These are phyloP conservation scores for Candida sonorensis DNA, from an alignment of 805 yeast species.

Conservation along the genomic window DNA sequence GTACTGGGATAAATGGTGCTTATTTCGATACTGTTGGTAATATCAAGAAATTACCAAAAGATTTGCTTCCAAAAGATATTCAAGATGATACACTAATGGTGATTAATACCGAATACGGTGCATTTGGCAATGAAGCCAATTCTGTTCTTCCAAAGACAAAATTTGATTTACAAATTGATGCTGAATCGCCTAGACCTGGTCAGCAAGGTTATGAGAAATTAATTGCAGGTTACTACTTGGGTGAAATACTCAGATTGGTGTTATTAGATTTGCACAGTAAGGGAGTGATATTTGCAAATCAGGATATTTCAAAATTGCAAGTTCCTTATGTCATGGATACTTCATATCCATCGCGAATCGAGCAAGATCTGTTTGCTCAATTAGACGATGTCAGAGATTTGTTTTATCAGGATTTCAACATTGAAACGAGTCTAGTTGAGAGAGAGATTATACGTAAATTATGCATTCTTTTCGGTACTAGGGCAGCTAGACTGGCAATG, in stretches of 20 bases:
- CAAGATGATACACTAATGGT: slow-evolving; percentile 70
- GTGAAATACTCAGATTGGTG: slow-evolving; percentile 80
- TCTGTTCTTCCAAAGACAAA: slow-evolving; percentile 78
- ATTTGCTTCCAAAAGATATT: slow-evolving; percentile 59
- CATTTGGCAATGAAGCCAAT: slow-evolving; percentile 93
- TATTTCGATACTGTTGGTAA: slow-evolving; percentile 71
- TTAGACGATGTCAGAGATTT: slow-evolving; percentile 65
- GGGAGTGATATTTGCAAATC: slow-evolving; percentile 61
- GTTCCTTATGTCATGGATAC: slow-evolving; percentile 77
- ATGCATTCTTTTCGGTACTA: slow-evolving; percentile 82
- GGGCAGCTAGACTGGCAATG: slow-evolving; percentile 87
- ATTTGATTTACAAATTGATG: slow-evolving; percentile 76
- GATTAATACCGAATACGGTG: slow-evolving; percentile 97
- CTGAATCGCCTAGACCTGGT: slow-evolving; percentile 89
- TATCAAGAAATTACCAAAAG: slow-evolving; percentile 80
- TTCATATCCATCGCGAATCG: slow-evolving; percentile 79
- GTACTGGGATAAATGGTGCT: slow-evolving; percentile 97
- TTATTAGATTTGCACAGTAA: slow-evolving; percentile 63
- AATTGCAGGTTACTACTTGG: slow-evolving; percentile 95
- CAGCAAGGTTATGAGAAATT: slow-evolving; percentile 95
- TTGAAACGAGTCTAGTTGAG: slow-evolving; percentile 68
- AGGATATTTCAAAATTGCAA: slow-evolving; percentile 58
- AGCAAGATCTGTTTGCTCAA: slow-evolving; percentile 84
- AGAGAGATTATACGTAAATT: slow-evolving; percentile 75
- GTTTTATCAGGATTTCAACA: slow-evolving; percentile 51